These are phyloP conservation scores for Glycine soja DNA, from an alignment of 306 rosid genomes.

Conservation along the genomic window DNA sequence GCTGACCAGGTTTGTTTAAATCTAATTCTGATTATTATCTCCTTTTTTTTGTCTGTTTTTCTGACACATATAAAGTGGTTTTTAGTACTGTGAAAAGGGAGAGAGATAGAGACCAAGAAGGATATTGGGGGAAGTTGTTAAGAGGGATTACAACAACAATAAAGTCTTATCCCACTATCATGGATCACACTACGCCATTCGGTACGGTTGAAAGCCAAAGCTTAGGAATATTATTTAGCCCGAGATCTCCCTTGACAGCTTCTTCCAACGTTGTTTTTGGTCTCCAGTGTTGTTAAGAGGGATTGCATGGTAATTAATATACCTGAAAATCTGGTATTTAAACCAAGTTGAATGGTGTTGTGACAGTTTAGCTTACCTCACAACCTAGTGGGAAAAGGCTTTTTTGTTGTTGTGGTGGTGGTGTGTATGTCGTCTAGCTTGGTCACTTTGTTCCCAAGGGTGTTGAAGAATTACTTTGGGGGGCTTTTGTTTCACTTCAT, in stretches of 20 bases:
- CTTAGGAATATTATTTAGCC: no score
- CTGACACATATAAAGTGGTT: background rate
- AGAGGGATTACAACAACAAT: background rate
- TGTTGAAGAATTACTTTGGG: background rate
- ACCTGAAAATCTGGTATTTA: background rate
- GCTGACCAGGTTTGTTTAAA: constrained; percentile 64
- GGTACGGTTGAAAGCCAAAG: no score
- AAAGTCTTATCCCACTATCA: no score
- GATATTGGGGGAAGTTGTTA: background rate
- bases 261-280: no score
- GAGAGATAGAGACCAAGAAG: background rate
- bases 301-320: background rate
- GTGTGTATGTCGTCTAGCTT: no score
- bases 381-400: background rate
- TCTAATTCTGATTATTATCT: background rate
- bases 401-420: background rate
- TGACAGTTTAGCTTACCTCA: background rate
- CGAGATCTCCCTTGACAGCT: no score
- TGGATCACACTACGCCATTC: no score
- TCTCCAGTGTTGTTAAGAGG: background rate
- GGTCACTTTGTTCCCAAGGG: no score
- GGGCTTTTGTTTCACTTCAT: no score
- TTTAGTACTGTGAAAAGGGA: background rate
- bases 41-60: background rate
- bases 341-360: background rate